A percentile compares a stretch with the other conserved stretches of the same genome.
Conservation (phyloP, 2,329 filamentous ascomycete genomes). For the Endocalyx cinctus region DNA sequence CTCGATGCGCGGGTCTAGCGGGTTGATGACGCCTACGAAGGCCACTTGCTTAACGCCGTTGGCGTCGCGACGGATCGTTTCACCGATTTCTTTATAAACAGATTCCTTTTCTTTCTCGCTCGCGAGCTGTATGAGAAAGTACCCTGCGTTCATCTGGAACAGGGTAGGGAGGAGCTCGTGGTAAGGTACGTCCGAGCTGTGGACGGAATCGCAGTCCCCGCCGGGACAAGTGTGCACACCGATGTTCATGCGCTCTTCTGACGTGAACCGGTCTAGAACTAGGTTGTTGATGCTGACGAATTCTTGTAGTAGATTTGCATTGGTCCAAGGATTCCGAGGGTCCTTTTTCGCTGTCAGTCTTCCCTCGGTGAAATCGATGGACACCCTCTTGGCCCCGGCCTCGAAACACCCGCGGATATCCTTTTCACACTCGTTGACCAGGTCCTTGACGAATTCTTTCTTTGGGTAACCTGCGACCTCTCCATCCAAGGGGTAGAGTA, state of each 20-base stretch:
- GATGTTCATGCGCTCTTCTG: not conserved
- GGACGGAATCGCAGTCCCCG: not conserved
- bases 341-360: not conserved
- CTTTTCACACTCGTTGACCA: not conserved
- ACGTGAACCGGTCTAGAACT: not conserved
- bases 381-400: not conserved
- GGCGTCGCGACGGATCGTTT: not conserved
- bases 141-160: conserved; percentile 1
- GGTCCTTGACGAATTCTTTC: not conserved
- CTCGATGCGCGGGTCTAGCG: not conserved
- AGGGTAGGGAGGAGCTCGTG: not conserved
- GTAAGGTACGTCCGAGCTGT: not conserved
- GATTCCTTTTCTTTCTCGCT: not conserved
- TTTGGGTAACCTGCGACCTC: not conserved
- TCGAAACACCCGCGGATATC: not conserved
- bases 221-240: not conserved
- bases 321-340: not conserved
- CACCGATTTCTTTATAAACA: not conserved
- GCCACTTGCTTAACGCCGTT: conserved; percentile 1
- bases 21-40: conserved; percentile 1
- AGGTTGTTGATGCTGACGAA: not conserved
- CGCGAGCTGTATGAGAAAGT: conserved; percentile 1
- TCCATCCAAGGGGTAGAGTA: not conserved
- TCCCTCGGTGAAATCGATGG: conserved; percentile 1
- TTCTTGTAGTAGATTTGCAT: not conserved